These are phyloP conservation scores for Phenoliferia sp. DNA, from an alignment of 1,284 basidiomycete species.

Conservation along the genomic window DNA sequence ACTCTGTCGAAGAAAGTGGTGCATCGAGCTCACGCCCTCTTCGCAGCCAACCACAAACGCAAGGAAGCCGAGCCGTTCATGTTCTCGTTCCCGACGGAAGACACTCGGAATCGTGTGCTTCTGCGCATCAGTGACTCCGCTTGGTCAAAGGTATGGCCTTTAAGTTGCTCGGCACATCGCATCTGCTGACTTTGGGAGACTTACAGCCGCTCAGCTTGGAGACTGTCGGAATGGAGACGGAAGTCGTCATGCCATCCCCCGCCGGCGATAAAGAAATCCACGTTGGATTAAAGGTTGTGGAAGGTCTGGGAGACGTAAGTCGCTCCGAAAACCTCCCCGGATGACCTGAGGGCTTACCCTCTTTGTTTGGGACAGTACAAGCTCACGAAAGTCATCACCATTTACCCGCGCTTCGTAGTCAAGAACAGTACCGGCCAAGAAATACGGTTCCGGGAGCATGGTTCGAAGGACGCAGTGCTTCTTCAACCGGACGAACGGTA, in stretches of 20 bases:
- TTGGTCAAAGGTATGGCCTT: slow-evolving; percentile 72
- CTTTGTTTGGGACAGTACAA: slow-evolving; percentile 62
- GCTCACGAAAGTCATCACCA: slow-evolving; percentile 86
- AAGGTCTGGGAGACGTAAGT: slow-evolving; percentile 77
- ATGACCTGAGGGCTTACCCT: neutral
- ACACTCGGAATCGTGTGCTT: slow-evolving; percentile 76
- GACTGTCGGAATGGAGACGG: slow-evolving; percentile 83
- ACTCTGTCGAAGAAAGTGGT: neutral
- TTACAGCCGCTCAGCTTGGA: slow-evolving; percentile 75
- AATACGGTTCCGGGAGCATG: slow-evolving; percentile 81
- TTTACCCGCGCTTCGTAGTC: slow-evolving; percentile 85
- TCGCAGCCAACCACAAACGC: slow-evolving; percentile 46
- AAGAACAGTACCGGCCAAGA: slow-evolving; percentile 70
- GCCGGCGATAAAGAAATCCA: slow-evolving; percentile 73
- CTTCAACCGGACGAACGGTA: slow-evolving; percentile 58
- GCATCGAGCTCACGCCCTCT: slow-evolving; percentile 4
- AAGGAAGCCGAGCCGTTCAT: slow-evolving; percentile 48
- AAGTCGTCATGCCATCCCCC: slow-evolving; percentile 67
- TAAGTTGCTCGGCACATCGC: neutral
- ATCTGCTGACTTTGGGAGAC: neutral
- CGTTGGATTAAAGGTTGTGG: slow-evolving; percentile 84
- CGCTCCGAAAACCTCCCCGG: neutral
- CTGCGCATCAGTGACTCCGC: slow-evolving; percentile 79
- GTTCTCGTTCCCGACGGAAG: slow-evolving; percentile 74
- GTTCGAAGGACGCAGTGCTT: slow-evolving; percentile 49